These are phyloP conservation scores for Groenewaldozyma tartarivorans DNA, from an alignment of 805 yeast species.

Conservation along the genomic window DNA sequence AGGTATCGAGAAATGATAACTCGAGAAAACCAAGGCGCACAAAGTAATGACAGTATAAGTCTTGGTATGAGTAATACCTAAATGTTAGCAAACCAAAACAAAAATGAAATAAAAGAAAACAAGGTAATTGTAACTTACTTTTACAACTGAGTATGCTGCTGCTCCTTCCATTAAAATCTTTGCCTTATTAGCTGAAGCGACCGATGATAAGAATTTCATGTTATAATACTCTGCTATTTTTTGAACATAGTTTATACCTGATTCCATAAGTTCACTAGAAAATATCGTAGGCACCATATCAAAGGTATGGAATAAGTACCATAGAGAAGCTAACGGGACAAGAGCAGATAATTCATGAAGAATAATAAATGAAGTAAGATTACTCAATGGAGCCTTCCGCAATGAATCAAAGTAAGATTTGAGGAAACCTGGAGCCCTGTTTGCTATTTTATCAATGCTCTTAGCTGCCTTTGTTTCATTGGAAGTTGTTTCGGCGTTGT, in stretches of 20 bases:
- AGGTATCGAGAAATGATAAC: conserved; percentile 14
- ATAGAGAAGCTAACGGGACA: conserved; percentile 55
- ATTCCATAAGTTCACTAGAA: conserved; percentile 51
- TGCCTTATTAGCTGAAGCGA: conserved; percentile 42
- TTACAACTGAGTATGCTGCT: conserved; percentile 61
- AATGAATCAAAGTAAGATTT: conserved; percentile 26
- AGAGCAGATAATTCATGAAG: conserved; percentile 72
- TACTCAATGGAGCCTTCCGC: conserved; percentile 47
- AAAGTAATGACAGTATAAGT: conserved; percentile 37
- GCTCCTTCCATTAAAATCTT: conserved; percentile 61
- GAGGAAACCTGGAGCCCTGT: conserved; percentile 1
- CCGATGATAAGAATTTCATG: conserved; percentile 19
- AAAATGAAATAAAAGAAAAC: conserved; percentile 18
- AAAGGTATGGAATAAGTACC: conserved; percentile 55
- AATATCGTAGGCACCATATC: conserved; percentile 44
- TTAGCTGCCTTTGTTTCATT: background rate
- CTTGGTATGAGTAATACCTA: conserved; percentile 39
- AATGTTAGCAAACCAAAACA: conserved; percentile 1
- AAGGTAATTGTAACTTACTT: conserved; percentile 23
- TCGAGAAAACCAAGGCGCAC: conserved; percentile 51
- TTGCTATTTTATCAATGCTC: conserved; percentile 1
- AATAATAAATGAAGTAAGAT: conserved; percentile 53
- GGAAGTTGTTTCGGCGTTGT: too few species aligned
- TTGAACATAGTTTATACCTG: conserved; percentile 51
- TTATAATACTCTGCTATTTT: conserved; percentile 29